phyloP scores from a whole-genome alignment of 805 yeast genomes.

The Saccharomycopsis amapae region DNA sequence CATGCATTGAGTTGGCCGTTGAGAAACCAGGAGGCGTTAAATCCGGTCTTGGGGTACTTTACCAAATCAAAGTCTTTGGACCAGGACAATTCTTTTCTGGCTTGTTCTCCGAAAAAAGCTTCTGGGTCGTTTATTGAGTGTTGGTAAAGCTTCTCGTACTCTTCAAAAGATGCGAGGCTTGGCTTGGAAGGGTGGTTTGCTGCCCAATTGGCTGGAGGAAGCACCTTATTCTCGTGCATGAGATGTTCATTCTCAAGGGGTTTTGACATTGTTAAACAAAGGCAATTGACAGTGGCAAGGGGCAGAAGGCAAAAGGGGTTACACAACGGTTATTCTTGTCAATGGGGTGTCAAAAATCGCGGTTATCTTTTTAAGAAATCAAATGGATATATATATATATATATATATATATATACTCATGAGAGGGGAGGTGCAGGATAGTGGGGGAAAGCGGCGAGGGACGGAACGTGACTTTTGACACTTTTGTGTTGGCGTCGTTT shows the following conservation, averaged over 20 bases:
- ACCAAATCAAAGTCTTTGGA: slow-evolving; percentile 41
- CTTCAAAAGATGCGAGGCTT: slow-evolving; percentile 40
- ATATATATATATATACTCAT: background rate
- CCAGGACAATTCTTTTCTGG: slow-evolving; percentile 46
- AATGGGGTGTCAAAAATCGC: too few relatives aligned
- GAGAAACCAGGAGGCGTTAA: slow-evolving; percentile 64
- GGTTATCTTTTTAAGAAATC: background rate
- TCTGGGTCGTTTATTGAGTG: slow-evolving; percentile 52
- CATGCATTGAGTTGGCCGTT: slow-evolving; percentile 76
- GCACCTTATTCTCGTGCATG: slow-evolving; percentile 26
- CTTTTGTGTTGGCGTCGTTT: too few relatives aligned
- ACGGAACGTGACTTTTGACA: too few relatives aligned
- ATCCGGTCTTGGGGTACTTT: slow-evolving; percentile 34
- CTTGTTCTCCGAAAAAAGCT: slow-evolving; percentile 48
- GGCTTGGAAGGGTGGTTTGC: slow-evolving; percentile 37
- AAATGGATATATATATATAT: background rate
- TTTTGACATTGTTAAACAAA: slow-evolving; percentile 6
- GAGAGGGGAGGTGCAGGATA: slow-evolving; percentile 1
- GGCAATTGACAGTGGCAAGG: background rate
- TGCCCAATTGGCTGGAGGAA: slow-evolving; percentile 21
- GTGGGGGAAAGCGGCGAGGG: slow-evolving; percentile 4
- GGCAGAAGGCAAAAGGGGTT: background rate
- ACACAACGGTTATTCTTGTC: too few relatives aligned
- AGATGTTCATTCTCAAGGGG: slow-evolving; percentile 29
- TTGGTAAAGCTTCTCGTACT: slow-evolving; percentile 44